These are phyloP conservation scores for Nicotiana rustica DNA, from an alignment of 305 asterid genomes.

Conservation along the genomic window DNA sequence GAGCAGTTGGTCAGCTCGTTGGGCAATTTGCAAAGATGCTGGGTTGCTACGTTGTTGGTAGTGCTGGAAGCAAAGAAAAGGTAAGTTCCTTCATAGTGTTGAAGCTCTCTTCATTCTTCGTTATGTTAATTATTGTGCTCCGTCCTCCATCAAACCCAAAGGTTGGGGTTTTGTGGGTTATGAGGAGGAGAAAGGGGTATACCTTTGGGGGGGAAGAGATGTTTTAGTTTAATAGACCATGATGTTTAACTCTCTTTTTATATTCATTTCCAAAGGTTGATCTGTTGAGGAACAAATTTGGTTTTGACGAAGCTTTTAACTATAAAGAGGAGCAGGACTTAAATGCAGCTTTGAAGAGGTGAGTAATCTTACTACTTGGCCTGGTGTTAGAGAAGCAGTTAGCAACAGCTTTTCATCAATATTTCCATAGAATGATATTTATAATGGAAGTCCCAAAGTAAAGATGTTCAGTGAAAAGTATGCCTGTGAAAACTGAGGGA, in stretches of 20 bases:
- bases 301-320: conserved; percentile 69
- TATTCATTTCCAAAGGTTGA: conserved; percentile 52
- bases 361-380: conserved; percentile 35
- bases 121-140: too few relatives aligned
- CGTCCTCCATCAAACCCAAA: too few relatives aligned
- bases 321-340: conserved; percentile 69
- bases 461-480: neutral
- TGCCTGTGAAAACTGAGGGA: neutral
- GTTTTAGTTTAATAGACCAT: neutral
- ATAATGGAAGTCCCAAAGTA: neutral
- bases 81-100: too few relatives aligned
- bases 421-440: neutral
- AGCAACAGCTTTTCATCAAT: neutral
- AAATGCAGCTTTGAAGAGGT: conserved; percentile 61
- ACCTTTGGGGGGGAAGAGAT: neutral
- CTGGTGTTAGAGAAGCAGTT: neutral
- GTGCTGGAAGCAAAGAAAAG: too few relatives aligned
- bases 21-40: too few relatives aligned
- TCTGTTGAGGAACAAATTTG: conserved; percentile 64
- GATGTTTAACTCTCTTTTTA: neutral
- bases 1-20: too few relatives aligned
- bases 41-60: too few relatives aligned
- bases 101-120: too few relatives aligned
- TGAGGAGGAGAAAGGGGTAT: too few relatives aligned
- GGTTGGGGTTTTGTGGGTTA: too few relatives aligned